Evolutionary conservation across 75 land plant genomes (phyloP).

Genomic region (Cryptomeria japonica): DNA sequence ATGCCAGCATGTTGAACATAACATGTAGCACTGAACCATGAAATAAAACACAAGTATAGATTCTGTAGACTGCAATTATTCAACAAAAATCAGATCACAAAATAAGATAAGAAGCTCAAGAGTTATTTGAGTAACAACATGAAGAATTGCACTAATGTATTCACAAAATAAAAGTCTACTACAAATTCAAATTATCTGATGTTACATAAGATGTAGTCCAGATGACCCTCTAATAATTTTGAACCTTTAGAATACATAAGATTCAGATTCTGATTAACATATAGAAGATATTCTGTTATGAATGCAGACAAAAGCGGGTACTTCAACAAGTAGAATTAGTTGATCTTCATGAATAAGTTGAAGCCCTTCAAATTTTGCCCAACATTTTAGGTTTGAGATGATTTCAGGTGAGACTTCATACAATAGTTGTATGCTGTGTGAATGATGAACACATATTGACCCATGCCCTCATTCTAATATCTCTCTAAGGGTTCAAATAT

Average conservation of each 20-base stretch:
- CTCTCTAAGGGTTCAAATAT: background rate
- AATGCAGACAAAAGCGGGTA: background rate
- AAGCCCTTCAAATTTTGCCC: background rate
- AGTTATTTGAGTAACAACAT: background rate
- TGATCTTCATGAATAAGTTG: background rate
- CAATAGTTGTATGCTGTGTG: background rate
- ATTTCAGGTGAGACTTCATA: background rate
- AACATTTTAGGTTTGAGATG: background rate
- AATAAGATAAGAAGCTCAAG: background rate
- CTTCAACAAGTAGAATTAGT: background rate
- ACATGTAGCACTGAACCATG: slow-evolving; percentile 92
- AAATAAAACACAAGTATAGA: slow-evolving; percentile 76
- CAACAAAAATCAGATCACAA: slow-evolving; percentile 5
- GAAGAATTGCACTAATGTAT: background rate
- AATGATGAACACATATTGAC: background rate
- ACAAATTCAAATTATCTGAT: background rate
- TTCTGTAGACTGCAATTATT: slow-evolving; percentile 76
- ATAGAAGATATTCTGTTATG: background rate
- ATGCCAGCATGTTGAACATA: slow-evolving; percentile 92
- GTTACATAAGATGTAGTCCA: background rate
- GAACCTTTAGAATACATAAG: background rate
- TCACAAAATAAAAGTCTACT: background rate
- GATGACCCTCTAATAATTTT: background rate
- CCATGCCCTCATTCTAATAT: background rate
- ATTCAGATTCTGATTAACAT: background rate